Evolutionary conservation across 2,329 filamentous ascomycete species (phyloP), one percentile per base, ranked within the genome.

Genomic region (Phialemonium atrogriseum): DNA sequence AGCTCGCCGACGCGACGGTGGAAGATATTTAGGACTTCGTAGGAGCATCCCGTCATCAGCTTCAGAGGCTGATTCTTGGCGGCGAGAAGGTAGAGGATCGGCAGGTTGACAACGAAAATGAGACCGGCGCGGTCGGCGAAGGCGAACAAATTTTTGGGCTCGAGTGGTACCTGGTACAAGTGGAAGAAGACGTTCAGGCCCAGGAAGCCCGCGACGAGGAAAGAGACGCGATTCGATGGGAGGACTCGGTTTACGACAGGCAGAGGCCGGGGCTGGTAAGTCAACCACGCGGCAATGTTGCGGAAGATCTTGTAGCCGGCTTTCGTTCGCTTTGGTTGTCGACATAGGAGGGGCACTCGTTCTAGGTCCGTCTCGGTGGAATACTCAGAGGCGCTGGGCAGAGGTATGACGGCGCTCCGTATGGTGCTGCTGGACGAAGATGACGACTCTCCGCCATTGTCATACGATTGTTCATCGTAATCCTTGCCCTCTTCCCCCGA

Each of bases 21-120:
- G 34, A 80, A 67, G 27, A 81, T 69, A 47, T 81, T 80, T 24
- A 81, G 58, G 5, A 70, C 66, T 50, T 81, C 77, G 45, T 82
- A 82, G 1, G 75, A 80, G 39, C 69, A 67, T 4, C 77, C 75
- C 0, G 76, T 80, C 12, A 82, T 55, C 2, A 62, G 43, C 36
- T 70, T 70, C 20, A 81, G 47, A 0, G 77, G 77, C 39, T 80
- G 76, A 37, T 76, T 81, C 50, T 82, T 83, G 19, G 78, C 77
- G 2, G 72, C 68, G 4, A 82, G 59, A 5, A 81, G 56, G 48
- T 82, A 81, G 4, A 81, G 58, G 4, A 68, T 49, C 1, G 64
- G 64, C 1, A 69, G 51, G 42, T 69, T 68, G 45, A 58, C 60
- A 30, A 64, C 49, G 42, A 68, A 68, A 14, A 77, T 46, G 24